A percentile compares a stretch with the other conserved stretches of the same genome.
Evolutionary conservation across 2,329 filamentous ascomycete species (phyloP).

Genomic region (Hymenoscyphus albidus): DNA sequence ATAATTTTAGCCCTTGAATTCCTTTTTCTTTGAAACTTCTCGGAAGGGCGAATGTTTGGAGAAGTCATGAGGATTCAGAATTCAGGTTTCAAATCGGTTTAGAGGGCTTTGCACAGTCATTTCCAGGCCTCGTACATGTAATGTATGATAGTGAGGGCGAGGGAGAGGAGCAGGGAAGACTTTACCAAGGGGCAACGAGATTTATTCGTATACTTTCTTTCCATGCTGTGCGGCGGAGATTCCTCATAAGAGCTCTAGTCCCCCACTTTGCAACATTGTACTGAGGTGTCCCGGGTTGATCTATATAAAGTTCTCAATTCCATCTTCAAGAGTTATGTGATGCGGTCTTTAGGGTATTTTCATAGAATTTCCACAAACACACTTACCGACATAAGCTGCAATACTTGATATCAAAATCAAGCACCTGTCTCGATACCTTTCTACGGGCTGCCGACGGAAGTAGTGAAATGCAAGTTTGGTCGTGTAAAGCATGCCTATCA

Average conservation of each 20-base stretch:
- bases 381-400: constrained; percentile 41
- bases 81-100: not conserved
- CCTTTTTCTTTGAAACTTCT: too few species aligned
- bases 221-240: constrained; percentile 37
- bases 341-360: too few species aligned
- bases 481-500: constrained; percentile 43
- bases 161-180: too few species aligned
- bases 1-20: too few species aligned
- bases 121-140: too few species aligned
- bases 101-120: not conserved
- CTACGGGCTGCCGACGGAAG: constrained; percentile 41
- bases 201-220: constrained; percentile 45
- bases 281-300: constrained; percentile 41
- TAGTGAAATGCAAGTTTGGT: constrained; percentile 46
- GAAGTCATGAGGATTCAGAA: too few species aligned
- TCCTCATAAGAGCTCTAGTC: constrained; percentile 42
- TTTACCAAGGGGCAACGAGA: constrained; percentile 42
- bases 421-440: constrained; percentile 41
- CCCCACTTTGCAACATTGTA: constrained; percentile 45
- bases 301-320: not conserved
- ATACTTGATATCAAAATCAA: constrained; percentile 48
- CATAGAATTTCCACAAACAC: too few species aligned
- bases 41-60: too few species aligned
- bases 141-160: not conserved
- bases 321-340: not conserved